A percentile compares a stretch with the other conserved stretches of the same genome.
Evolutionary conservation across 176 grass and related monocot species (phyloP).

Genomic region (Oryza rufipogon): DNA sequence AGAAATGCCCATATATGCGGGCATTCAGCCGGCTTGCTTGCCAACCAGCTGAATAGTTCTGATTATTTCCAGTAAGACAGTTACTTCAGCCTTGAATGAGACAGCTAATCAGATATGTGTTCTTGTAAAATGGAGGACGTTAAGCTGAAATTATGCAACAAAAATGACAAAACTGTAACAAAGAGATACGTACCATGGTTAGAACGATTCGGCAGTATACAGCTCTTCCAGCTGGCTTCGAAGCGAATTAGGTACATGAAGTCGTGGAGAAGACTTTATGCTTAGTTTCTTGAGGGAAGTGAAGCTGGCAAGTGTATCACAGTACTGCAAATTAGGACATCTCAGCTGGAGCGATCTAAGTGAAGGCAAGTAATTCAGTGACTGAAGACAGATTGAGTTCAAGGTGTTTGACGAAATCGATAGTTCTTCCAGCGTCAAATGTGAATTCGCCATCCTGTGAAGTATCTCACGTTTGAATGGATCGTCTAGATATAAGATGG

Average conservation of each 20-base stretch:
- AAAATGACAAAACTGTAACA: background rate
- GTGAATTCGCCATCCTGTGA: background rate
- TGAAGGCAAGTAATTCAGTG: background rate
- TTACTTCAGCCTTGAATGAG: background rate
- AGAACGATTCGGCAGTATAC: background rate
- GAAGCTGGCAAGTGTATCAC: background rate
- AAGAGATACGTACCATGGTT: background rate
- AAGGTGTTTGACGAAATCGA: background rate
- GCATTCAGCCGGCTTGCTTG: too few species aligned
- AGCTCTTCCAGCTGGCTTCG: background rate
- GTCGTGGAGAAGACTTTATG: background rate
- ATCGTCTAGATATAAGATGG: background rate
- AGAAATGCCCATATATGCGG: too few species aligned
- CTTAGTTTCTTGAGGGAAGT: background rate
- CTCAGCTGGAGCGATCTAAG: background rate
- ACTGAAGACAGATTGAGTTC: background rate
- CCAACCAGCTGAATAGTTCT: too few species aligned
- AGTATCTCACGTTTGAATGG: slow-evolving; percentile 1
- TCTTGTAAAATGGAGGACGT: too few species aligned
- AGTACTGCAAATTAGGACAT: background rate
- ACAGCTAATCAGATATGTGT: too few species aligned
- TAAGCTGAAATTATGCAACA: too few species aligned
- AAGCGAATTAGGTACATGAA: slow-evolving; percentile 1
- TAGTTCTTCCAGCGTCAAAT: background rate
- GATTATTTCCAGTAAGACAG: too few species aligned